These are phyloP conservation scores for Claviceps digitariae DNA, from an alignment of 2,329 filamentous ascomycete species.

Conservation along the genomic window DNA sequence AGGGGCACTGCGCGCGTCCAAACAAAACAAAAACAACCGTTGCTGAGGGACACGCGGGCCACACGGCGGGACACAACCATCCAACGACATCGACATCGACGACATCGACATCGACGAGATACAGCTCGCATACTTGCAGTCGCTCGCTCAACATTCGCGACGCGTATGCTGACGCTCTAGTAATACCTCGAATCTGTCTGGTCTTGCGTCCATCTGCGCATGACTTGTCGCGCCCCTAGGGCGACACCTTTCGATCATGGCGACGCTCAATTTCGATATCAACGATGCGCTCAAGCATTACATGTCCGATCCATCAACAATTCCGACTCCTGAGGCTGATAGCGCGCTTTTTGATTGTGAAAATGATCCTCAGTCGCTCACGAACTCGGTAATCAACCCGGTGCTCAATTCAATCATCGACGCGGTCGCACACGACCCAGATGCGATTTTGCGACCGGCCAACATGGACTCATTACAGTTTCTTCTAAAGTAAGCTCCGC, in stretches of 20 bases:
- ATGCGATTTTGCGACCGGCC: constrained; percentile 65
- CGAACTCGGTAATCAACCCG: constrained; percentile 64
- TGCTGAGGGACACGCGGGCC: constrained; percentile 9
- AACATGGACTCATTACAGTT: constrained; percentile 92
- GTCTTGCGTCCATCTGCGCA: not conserved
- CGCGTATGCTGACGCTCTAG: not conserved
- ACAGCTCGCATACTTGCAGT: not conserved
- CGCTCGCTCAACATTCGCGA: not conserved
- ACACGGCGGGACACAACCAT: constrained; percentile 6
- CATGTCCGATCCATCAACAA: constrained; percentile 77
- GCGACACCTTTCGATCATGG: constrained; percentile 35
- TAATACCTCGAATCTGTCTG: not conserved
- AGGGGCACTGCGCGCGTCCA: constrained; percentile 8
- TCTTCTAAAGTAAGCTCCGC: constrained; percentile 71
- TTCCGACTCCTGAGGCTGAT: constrained; percentile 78
- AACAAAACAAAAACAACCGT: constrained; percentile 23
- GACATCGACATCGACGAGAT: not conserved
- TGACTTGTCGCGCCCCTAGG: constrained; percentile 7
- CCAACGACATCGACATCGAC: not conserved
- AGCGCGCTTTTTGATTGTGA: constrained; percentile 78
- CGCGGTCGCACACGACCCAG: constrained; percentile 79
- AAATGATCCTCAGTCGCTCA: constrained; percentile 74
- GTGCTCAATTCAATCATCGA: constrained; percentile 88
- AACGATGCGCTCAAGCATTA: constrained; percentile 95
- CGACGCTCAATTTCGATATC: constrained; percentile 79